phyloP scores from a whole-genome alignment of 169 alveolate species.

The Babesia sp. region DNA sequence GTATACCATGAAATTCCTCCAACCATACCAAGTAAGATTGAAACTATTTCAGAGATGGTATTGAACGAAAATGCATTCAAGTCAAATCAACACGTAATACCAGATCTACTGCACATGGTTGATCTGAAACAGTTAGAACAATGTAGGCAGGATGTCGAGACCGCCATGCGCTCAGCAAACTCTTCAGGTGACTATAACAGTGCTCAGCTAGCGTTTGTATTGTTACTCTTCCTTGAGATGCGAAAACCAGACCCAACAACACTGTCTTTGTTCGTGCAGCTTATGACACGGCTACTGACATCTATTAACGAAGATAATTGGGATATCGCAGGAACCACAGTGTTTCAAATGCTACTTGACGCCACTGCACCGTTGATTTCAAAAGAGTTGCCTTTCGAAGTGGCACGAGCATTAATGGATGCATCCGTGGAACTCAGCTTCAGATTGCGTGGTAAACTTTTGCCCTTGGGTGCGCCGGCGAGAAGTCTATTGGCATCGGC shows the following conservation, averaged over 20 bases:
- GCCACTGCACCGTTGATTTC: neutral
- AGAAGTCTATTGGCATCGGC: neutral
- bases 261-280: neutral
- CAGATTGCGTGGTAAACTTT: neutral
- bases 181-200: neutral
- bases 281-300: neutral
- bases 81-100: neutral
- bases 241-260: neutral
- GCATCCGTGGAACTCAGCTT: constrained; percentile 2
- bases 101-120: neutral
- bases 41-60: neutral
- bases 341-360: neutral
- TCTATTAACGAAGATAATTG: neutral
- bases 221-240: constrained; percentile 11
- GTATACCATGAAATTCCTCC: neutral
- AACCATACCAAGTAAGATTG: neutral
- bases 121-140: neutral
- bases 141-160: neutral
- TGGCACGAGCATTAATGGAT: constrained; percentile 11
- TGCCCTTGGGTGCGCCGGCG: neutral
- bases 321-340: neutral
- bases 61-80: neutral
- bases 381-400: constrained; percentile 26
- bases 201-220: constrained; percentile 12
- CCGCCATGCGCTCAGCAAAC: neutral